phyloP scores from a whole-genome alignment of 2,329 filamentous ascomycete species.

The Ceratocystis smalleyi region DNA sequence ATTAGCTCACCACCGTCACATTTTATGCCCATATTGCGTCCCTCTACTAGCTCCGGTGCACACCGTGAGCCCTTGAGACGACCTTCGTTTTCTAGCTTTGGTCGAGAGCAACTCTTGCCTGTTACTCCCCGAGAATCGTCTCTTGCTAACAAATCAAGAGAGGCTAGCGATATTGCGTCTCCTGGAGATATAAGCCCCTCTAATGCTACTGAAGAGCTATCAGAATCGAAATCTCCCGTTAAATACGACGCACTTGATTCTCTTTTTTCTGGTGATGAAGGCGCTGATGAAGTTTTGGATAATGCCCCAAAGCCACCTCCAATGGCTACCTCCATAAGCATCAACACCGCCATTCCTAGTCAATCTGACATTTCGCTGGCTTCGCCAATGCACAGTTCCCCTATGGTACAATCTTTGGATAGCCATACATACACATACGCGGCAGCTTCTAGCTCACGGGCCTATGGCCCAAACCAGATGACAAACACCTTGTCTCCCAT shows the following conservation, averaged over 20 bases:
- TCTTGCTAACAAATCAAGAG: not conserved
- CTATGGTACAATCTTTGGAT: not conserved
- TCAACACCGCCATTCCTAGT: conserved; percentile 9
- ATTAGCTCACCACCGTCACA: not conserved
- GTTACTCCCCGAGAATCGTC: not conserved
- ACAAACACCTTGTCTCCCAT: not conserved
- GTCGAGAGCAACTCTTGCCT: not conserved
- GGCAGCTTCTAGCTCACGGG: conserved; percentile 3
- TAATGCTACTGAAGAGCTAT: not conserved
- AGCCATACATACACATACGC: conserved; percentile 2
- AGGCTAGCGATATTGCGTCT: not conserved
- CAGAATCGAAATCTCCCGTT: not conserved
- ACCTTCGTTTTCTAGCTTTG: not conserved
- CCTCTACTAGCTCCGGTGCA: conserved; percentile 1
- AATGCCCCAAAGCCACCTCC: not conserved
- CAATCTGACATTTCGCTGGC: not conserved
- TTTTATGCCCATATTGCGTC: not conserved
- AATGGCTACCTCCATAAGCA: conserved; percentile 4
- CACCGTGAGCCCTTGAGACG: not conserved
- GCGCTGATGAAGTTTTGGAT: not conserved
- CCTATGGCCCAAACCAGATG: not conserved
- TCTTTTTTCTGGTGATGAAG: not conserved
- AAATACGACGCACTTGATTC: conserved; percentile 10
- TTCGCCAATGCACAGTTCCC: conserved; percentile 7
- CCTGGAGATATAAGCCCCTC: not conserved